Conservation (phyloP, 352 stramenopile species). For the Phytophthora multivora region DNA sequence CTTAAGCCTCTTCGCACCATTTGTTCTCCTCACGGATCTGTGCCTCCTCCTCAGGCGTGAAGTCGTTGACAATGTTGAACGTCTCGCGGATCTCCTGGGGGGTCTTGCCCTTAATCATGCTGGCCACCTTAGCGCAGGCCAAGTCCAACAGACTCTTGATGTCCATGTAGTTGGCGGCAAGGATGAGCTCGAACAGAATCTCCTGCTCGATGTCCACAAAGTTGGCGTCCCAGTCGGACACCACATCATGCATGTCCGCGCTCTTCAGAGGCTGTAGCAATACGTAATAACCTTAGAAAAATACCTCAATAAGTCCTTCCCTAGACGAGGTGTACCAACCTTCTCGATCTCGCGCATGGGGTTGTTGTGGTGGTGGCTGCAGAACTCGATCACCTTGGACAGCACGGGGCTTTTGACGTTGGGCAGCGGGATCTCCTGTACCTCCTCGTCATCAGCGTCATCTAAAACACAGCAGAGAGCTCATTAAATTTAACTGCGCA, state of each 20-base stretch:
- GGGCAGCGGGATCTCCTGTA: constrained; percentile 97
- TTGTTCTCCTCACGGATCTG: constrained; percentile 99
- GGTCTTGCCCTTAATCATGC: constrained; percentile 97
- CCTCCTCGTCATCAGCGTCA: constrained; percentile 95
- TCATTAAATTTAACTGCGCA: not conserved
- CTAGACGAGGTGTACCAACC: constrained; percentile 30
- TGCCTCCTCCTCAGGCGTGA: constrained; percentile 99
- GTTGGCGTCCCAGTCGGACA: constrained; percentile 99
- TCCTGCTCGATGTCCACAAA: constrained; percentile 99
- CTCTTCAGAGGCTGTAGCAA: constrained; percentile 94
- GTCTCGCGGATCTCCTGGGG: constrained; percentile 99
- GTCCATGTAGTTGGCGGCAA: constrained; percentile 99
- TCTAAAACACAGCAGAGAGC: constrained; percentile 40
- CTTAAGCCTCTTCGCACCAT: constrained; percentile 99
- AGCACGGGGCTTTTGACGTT: constrained; percentile 98
- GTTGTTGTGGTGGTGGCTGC: constrained; percentile 95
- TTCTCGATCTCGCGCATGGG: constrained; percentile 99
- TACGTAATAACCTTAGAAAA: too few relatives aligned
- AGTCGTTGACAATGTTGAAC: constrained; percentile 99
- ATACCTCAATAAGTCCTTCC: too few relatives aligned
- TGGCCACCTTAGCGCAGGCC: constrained; percentile 92
- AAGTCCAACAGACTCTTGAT: constrained; percentile 97
- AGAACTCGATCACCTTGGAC: constrained; percentile 98
- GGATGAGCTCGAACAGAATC: constrained; percentile 99
- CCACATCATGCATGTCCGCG: constrained; percentile 98